Base-by-base conservation (phyloP, 2,329 filamentous ascomycete genomes). In the Stromatinia cepivora region DNA sequence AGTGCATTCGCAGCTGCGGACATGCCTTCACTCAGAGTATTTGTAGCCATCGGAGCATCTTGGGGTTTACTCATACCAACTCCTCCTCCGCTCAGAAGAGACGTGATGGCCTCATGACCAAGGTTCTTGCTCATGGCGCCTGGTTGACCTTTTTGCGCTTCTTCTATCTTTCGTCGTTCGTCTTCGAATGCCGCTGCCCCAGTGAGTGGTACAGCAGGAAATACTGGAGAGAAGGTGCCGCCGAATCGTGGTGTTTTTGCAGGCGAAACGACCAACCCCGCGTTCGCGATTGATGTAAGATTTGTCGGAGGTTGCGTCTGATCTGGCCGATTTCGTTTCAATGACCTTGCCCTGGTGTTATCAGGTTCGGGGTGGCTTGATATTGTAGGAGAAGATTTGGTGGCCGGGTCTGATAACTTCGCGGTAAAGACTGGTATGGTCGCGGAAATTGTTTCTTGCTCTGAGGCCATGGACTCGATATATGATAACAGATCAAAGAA, bases 21-120 rank as follows among this genome's bases (percentile, higher is more conserved):
- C 72, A 78, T 72, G 9, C 75, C 76, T 45, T 78, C 75, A 28
- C 76, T 77, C 72, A 78, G 74, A n/a, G 70, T 66, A 28, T 72
- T 75, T 25, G 74, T 74, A 25, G 75, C 73, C 36, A 71, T 57
- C 3, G 84, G 82, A 72, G 81, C 82, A 77, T 88, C 86, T 69
- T 83, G 80, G n/a, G 85, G 80, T 70, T 84, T 85, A 77, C 85
- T 87, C 81, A 88, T 85, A 31, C 81, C 80, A 77, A 86, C 82
- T 34, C 82, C 81, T 69, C 80, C 83, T 57, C 83, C 83, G 48
- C 85, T 84, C 80, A 88, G 82, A 61, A 88, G 80, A 28, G 85
- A 84, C 31, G 82, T 81, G 42, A 88, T 79, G 45, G 82, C 84
- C 70, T 80, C 83, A 66, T 86, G 85, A n/a, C 81, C 81, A 28